These are phyloP conservation scores for Cladophialophora carrionii DNA, from an alignment of 2,329 filamentous ascomycete species.

Conservation along the genomic window DNA sequence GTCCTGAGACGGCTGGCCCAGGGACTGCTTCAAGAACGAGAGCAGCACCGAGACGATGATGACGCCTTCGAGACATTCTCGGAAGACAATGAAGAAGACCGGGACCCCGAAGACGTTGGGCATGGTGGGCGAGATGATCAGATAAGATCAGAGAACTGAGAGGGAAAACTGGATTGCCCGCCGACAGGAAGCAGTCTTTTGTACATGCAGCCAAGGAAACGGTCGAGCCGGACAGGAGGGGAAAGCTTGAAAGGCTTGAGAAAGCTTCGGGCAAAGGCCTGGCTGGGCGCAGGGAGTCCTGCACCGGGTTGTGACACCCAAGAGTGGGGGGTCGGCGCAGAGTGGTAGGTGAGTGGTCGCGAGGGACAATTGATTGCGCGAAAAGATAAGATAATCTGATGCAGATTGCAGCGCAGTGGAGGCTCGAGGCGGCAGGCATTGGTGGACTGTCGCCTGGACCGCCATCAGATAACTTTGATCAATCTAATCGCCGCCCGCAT, in stretches of 20 bases:
- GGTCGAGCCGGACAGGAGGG: not conserved
- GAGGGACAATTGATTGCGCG: not conserved
- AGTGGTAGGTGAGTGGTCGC: no score
- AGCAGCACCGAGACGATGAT: constrained; percentile 87
- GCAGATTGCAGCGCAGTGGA: not conserved
- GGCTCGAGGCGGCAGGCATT: not conserved
- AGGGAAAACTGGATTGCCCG: not conserved
- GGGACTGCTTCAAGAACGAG: constrained; percentile 79
- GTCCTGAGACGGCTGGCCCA: constrained; percentile 65
- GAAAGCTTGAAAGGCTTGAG: not conserved
- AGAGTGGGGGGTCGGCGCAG: not conserved
- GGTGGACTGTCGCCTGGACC: not conserved
- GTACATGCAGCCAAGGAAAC: not conserved
- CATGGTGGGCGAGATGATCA: constrained; percentile 52
- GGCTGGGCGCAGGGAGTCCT: not conserved
- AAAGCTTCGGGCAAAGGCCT: not conserved
- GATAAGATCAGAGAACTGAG: not conserved
- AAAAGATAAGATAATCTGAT: constrained; percentile 2
- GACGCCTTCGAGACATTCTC: constrained; percentile 78
- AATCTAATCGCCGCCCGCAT: not conserved
- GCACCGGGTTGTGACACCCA: not conserved
- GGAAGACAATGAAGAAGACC: constrained; percentile 89
- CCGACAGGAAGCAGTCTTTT: not conserved
- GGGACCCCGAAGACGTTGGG: constrained; percentile 74
- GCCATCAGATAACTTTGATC: not conserved